Evolutionary conservation across 495 filamentous ascomycete genomes (phyloP).

Genomic region (Penicillium alfredii): DNA sequence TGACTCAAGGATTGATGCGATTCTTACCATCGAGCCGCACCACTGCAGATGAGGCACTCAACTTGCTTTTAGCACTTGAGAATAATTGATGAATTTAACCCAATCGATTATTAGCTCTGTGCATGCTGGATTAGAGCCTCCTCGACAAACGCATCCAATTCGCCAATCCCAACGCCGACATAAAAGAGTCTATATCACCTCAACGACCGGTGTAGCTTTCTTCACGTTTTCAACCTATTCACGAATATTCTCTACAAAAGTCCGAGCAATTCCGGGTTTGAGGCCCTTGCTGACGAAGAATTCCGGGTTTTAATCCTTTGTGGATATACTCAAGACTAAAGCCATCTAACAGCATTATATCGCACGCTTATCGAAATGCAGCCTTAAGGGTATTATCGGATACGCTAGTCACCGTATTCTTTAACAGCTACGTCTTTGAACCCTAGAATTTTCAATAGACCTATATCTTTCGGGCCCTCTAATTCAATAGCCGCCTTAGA

Average conservation of each 20-base stretch:
- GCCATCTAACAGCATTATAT: conserved; percentile 12
- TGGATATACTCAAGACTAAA: conserved; percentile 22
- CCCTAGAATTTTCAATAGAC: conserved; percentile 9
- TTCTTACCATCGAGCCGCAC: conserved; percentile 12
- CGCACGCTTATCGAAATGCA: conserved; percentile 15
- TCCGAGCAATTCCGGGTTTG: conserved; percentile 16
- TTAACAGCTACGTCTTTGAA: conserved; percentile 16
- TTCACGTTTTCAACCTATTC: conserved; percentile 10
- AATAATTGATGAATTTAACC: too few species aligned
- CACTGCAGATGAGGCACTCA: conserved; percentile 12
- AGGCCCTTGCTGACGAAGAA: conserved; percentile 17
- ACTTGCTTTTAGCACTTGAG: too few species aligned
- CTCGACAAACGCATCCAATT: too few species aligned
- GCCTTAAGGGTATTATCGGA: conserved; percentile 8
- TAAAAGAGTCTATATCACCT: background rate
- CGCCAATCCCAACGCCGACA: too few species aligned
- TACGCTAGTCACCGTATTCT: conserved; percentile 17
- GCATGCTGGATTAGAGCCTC: too few species aligned
- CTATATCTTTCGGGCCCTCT: too few species aligned
- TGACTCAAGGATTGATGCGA: conserved; percentile 10
- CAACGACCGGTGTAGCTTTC: conserved; percentile 2
- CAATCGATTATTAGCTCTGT: too few species aligned
- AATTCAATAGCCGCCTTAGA: too few species aligned
- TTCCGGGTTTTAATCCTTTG: conserved; percentile 16
- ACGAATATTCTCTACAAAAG: conserved; percentile 20